phyloP scores from a whole-genome alignment of 2,329 filamentous ascomycete genomes.

The Dactylellina leptospora region DNA sequence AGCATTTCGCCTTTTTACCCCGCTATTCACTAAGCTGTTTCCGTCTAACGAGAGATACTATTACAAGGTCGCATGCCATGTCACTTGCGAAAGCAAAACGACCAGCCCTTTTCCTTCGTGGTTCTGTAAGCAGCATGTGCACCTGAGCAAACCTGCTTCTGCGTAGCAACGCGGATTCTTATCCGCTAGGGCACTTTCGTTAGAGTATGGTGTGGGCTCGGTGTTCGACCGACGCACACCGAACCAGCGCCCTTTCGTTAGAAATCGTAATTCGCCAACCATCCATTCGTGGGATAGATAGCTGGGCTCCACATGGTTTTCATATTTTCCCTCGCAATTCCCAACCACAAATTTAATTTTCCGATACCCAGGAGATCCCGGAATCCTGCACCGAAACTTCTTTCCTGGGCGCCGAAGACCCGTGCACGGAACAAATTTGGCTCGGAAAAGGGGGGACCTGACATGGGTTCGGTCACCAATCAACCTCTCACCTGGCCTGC shows the following conservation, averaged over 20 bases:
- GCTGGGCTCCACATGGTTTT: conserved; percentile 9
- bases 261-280: conserved; percentile 14
- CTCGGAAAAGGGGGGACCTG: conserved; percentile 46
- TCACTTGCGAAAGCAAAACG: conserved; percentile 7
- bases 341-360: conserved; percentile 39
- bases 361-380: conserved; percentile 26
- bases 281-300: not conserved
- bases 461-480: conserved; percentile 36
- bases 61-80: conserved; percentile 46
- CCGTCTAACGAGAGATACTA: conserved; percentile 29
- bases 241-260: not conserved
- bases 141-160: conserved; percentile 35
- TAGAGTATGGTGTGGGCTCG: not conserved
- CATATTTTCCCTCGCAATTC: conserved; percentile 8
- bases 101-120: not conserved
- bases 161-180: conserved; percentile 18
- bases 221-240: conserved; percentile 31
- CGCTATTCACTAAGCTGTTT: conserved; percentile 53
- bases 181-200: conserved; percentile 2
- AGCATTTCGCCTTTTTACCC: conserved; percentile 49
- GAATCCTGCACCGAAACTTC: conserved; percentile 31
- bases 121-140: conserved; percentile 14
- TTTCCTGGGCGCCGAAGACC: conserved; percentile 16
- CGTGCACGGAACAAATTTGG: conserved; percentile 36
- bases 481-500: conserved; percentile 31